Evolutionary conservation across 108 stramenopile genomes (phyloP), one percentile per base, ranked within the genome.

Genomic region (Nitzschia putrida): DNA sequence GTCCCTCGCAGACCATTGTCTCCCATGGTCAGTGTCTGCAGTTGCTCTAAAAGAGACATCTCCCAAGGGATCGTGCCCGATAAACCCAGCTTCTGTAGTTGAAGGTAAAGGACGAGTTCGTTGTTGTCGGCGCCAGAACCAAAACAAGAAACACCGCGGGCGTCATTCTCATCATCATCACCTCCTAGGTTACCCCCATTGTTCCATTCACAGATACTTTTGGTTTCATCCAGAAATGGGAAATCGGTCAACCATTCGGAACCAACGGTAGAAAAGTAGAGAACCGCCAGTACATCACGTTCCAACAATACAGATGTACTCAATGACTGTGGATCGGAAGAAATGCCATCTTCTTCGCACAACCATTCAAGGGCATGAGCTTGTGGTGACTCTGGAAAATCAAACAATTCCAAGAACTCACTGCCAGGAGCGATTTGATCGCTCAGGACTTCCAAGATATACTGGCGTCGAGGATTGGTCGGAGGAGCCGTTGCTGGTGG

Each of bases 1-100:
- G 53, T 64, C 23, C 66, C 66, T 13, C 2, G 0, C 16, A 74
- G 22, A 10, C 37, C 12, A 38, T 51, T 51, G 13, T 49, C 38
- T 25, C 73, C 79, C 72, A 82, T 52, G 41, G 71, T 69, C 14
- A 66, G 14, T 18, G 21, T 9, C 2, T 10, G 9, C n/a, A 68
- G 34, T 37, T 29, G 29, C 7, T 18, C 21, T 7, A 68, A 40
- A 6, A 68, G 54, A 26, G 45, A 24, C n/a, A 68, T 8, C 25
- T 68, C 67, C 54, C 51, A 55, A 0, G 67, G 67, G 21, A 68
- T 57, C 13, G 41, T 56, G 24, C 67, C 67, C 2, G 42, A 14
- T 2, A 63, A 25, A 47, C 44, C 44, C 42, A 63, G 3, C 24
- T 63, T 34, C 29, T 34, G 29, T 34, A 34, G 4, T 34, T 34